Base-by-base conservation (phyloP, 1,284 basidiomycete species). In the Ceratobasidium sp. region DNA sequence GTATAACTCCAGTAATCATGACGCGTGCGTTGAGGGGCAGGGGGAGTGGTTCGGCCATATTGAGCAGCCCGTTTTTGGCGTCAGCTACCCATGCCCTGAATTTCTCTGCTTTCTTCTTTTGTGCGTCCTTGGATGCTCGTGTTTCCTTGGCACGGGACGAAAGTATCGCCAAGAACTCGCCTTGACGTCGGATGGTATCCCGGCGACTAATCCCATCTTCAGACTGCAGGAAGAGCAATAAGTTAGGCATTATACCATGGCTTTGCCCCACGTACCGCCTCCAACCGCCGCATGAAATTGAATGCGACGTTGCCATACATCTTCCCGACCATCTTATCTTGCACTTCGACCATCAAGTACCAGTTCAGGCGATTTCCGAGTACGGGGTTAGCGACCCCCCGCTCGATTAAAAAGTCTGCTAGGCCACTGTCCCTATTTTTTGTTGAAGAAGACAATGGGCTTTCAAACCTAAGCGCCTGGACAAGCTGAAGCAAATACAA, bases 81-180 rank as follows among this genome's bases (percentile, higher is more conserved):
- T 99, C 97, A 1, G 91, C 89, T 59, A 99, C 89, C 81, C 93
- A 91, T 0, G 92, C 88, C 27, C 93, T 92, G 7, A 99, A 88
- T 82, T 96, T 97, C 82, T 99, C 97, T 79, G 99, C 99, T 87
- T 99, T 99, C 87, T 97, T 98, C 1, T 95, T 95, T 5, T 97
- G 90, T 0, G 94, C 90, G 82, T 99, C 98, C 82, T 99, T 98
- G 0, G 94, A 96, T 5, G 89, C 90, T 8, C 97, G 91, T 0
- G 98, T 88, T 79, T 98, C 96, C 80, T 92, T 92, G 0, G 97
- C 96, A 20, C 93, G 91, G 76, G 92, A 91, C 0, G 94, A 94
- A 1, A 99, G 88, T 0, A 91, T 92, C 66, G 94, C 92, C 35
- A 98, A 90, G 73, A 98, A 89, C 65, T 96, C 91, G 5, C 92